Conservation (phyloP, 1,139 yeast species). For the Scheffersomyces stambukii region DNA sequence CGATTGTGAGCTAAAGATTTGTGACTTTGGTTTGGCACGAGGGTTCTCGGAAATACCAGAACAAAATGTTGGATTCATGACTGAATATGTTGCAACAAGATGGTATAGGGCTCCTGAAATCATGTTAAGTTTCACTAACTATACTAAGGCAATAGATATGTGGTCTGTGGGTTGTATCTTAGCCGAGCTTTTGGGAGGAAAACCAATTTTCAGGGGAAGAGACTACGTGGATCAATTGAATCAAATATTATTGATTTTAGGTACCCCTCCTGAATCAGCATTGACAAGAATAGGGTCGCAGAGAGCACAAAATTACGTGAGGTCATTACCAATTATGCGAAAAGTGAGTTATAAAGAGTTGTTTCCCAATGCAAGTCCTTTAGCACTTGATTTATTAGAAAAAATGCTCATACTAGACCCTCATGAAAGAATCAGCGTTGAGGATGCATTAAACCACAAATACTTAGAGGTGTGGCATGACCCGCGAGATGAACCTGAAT, state of each 20-base stretch:
- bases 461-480: slow-evolving; percentile 94
- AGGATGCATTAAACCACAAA: slow-evolving; percentile 85
- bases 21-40: slow-evolving; percentile 95
- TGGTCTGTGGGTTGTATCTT: slow-evolving; percentile 98
- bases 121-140: slow-evolving; percentile 88
- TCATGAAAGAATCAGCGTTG: slow-evolving; percentile 77
- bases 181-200: slow-evolving; percentile 89
- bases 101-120: slow-evolving; percentile 99
- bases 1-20: slow-evolving; percentile 91
- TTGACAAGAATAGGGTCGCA: slow-evolving; percentile 79
- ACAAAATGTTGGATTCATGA: slow-evolving; percentile 84
- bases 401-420: slow-evolving; percentile 89
- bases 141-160: slow-evolving; percentile 91
- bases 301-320: slow-evolving; percentile 88
- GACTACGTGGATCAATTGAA: slow-evolving; percentile 95
- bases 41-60: slow-evolving; percentile 87
- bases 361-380: slow-evolving; percentile 83
- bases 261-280: slow-evolving; percentile 87
- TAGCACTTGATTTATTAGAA: slow-evolving; percentile 78
- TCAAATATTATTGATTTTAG: slow-evolving; percentile 78
- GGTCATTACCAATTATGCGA: slow-evolving; percentile 79
- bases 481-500: slow-evolving; percentile 88
- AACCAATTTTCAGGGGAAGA: slow-evolving; percentile 88
- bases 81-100: slow-evolving; percentile 96
- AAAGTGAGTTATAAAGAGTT: slow-evolving; percentile 70